Conservation (phyloP, 1,139 yeast species). For the Scheffersomyces insectosa region DNA sequence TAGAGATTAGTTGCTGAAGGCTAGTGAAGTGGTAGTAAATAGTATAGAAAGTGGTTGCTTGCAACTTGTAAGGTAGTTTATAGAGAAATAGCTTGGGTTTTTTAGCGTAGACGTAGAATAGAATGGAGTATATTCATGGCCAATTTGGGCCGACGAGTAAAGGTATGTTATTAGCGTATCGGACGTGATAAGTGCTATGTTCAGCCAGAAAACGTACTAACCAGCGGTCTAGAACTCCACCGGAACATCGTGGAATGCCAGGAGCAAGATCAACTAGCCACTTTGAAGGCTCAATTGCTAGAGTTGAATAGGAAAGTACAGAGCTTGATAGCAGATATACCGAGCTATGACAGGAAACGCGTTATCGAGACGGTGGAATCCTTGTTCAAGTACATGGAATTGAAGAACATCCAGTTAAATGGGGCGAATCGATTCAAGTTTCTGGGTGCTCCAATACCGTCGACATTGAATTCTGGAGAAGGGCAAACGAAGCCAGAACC, state of each 20-base stretch:
- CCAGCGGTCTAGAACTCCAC: constrained; percentile 8
- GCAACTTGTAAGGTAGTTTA: too few species aligned
- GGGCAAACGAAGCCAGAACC: too few species aligned
- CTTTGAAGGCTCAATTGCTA: constrained; percentile 3
- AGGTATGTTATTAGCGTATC: too few species aligned
- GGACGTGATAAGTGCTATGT: too few species aligned
- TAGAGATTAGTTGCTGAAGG: too few species aligned
- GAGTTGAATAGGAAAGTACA: constrained; percentile 8
- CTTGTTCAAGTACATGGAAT: constrained; percentile 19
- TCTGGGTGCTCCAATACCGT: constrained; percentile 26
- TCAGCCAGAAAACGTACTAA: background rate
- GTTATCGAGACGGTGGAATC: constrained; percentile 14
- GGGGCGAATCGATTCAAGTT: constrained; percentile 21
- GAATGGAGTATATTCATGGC: too few species aligned
- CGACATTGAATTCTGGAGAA: too few species aligned
- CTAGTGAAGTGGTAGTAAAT: too few species aligned
- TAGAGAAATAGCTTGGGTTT: too few species aligned
- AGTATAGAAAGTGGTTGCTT: too few species aligned
- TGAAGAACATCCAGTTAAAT: constrained; percentile 16
- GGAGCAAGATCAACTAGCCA: constrained; percentile 4
- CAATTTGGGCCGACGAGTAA: too few species aligned
- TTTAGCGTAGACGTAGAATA: too few species aligned
- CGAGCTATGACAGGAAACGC: constrained; percentile 18
- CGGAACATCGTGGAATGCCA: constrained; percentile 6
- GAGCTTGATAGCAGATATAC: constrained; percentile 4